Evolutionary conservation across 805 yeast genomes (phyloP).

Genomic region (Saccharomycopsis sp.): DNA sequence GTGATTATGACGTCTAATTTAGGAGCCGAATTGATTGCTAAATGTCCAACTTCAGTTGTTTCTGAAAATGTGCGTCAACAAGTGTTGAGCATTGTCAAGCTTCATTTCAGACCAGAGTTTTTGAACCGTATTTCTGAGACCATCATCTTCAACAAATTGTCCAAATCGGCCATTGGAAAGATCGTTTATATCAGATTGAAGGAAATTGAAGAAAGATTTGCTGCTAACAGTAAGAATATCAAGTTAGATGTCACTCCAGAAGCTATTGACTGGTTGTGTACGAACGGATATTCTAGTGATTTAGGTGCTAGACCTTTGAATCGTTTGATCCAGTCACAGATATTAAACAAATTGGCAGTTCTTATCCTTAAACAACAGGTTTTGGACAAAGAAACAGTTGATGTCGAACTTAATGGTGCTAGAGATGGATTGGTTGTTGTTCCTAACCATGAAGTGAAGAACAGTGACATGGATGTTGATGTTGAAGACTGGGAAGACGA

Average conservation of each 20-base stretch:
- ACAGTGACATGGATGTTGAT: slow-evolving; percentile 46
- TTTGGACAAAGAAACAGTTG: slow-evolving; percentile 80
- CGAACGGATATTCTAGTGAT: slow-evolving; percentile 84
- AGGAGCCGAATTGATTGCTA: slow-evolving; percentile 85
- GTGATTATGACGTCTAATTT: slow-evolving; percentile 95
- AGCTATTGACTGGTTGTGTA: slow-evolving; percentile 77
- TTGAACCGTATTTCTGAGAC: slow-evolving; percentile 92
- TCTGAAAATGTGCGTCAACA: slow-evolving; percentile 61
- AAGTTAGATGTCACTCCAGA: slow-evolving; percentile 63
- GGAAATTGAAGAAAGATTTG: slow-evolving; percentile 84
- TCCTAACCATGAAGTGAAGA: slow-evolving; percentile 73
- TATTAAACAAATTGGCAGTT: slow-evolving; percentile 85
- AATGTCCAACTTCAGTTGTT: slow-evolving; percentile 57
- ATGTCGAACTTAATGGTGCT: slow-evolving; percentile 44
- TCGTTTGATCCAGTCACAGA: slow-evolving; percentile 82
- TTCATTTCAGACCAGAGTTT: slow-evolving; percentile 96
- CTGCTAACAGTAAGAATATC: slow-evolving; percentile 73
- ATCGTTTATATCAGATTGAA: slow-evolving; percentile 79
- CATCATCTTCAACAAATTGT: slow-evolving; percentile 86
- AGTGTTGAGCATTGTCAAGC: slow-evolving; percentile 78
- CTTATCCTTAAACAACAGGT: slow-evolving; percentile 81
- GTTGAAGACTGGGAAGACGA: slow-evolving; percentile 54
- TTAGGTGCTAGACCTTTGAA: slow-evolving; percentile 96
- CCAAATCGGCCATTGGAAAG: slow-evolving; percentile 85
- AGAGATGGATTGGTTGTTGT: slow-evolving; percentile 67